Evolutionary conservation across 2,329 filamentous ascomycete genomes (phyloP), one percentile per base, ranked within the genome.

Genomic region (Talaromyces sp.): DNA sequence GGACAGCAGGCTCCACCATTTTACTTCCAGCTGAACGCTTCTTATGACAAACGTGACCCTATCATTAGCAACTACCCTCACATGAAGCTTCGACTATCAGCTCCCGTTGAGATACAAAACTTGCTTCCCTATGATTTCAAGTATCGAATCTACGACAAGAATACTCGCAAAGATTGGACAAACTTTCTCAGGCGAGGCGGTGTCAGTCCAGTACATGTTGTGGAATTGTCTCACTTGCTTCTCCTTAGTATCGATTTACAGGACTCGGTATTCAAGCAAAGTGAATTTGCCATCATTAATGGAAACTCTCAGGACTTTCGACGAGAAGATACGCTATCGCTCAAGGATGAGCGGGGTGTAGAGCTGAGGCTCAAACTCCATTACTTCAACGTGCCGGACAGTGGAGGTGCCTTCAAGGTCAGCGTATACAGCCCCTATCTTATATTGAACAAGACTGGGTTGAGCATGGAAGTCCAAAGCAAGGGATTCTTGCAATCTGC

Each of bases 61-160:
- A 81, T 96, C 66, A 90, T 90, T 1, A 89, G 84, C 85, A 86
- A 89, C 67, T 99, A 99, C 74, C 95, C 95, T 0, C 95, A 95
- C 76, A 98, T 99, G 95, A 89, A 88, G 66, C 85, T 99, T 69
- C 91, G 93, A 70, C 85, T 99, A 2, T 96, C 92, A 27, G 94
- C 95, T 0, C 95, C 96, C 0, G 87, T 99, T 15, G 94, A 97
- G 59, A 85, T 99, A 4, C 94, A 99, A 77, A 99, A 99, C 70
- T 81, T 99, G 50, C 81, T 99, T 43, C 95, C 95, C 0, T 98
- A 95, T 74, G 95, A 99, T 78, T 99, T 99, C 87, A 98, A 99
- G 78, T 99, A 99, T 77, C 89, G 94, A 63, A 98, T 99, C 63
- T 99, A 98, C 74, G 95, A 99, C 81, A 97, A 96, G 81, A 96